Evolutionary conservation across 148 eudicot genomes (phyloP), one percentile per base, ranked within the genome.

Genomic region (Chenopodium suecicum): DNA sequence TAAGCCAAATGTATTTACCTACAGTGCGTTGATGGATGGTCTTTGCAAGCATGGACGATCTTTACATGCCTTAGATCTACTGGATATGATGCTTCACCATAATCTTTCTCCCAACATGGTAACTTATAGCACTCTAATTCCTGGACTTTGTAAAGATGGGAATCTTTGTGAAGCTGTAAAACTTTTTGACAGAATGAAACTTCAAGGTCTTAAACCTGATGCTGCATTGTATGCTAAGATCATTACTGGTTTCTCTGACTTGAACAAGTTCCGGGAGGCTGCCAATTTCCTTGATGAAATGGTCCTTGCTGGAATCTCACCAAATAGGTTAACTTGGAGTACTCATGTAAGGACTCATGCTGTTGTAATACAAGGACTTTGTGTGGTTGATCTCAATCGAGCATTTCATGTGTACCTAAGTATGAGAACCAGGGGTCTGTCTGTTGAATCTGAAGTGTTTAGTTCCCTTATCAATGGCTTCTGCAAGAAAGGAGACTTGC

Each of bases 251-350:
- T 91, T 87, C 70, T 91, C 94, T 85, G 89, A 90, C 34, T 68
- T 60, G 74, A 48, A 73, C 8, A 94, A 86, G 82, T 94, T 92
- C 34, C 90, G 84, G n/a, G 93, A 92, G 85, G 97, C 99, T 58
- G 95, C 95, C 48, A 94, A 92, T 77, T 90, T 89, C 80, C 92
- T 96, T 31, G 98, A 96, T 80, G 99, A 96, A 88, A 96, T 96
- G 99, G 80, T 92, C 52, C 94, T 95, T 78, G 89, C 85, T 41
- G 94, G 98, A 29, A 87, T 93, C 68, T 79, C 91, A 77, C 92
- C 94, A 58, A 93, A 92, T 78, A 86, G 98, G 58, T 67, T 95
- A 74, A 95, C 97, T 32, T 93, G 99, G 99, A 87, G 87, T 80
- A 86, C 86, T 77, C 98, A 91, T 87, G 90, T 92, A 65, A 89